Evolutionary conservation across 1,284 basidiomycete species (phyloP), one percentile per base, ranked within the genome.

Genomic region (Phellinidium pouzarii): DNA sequence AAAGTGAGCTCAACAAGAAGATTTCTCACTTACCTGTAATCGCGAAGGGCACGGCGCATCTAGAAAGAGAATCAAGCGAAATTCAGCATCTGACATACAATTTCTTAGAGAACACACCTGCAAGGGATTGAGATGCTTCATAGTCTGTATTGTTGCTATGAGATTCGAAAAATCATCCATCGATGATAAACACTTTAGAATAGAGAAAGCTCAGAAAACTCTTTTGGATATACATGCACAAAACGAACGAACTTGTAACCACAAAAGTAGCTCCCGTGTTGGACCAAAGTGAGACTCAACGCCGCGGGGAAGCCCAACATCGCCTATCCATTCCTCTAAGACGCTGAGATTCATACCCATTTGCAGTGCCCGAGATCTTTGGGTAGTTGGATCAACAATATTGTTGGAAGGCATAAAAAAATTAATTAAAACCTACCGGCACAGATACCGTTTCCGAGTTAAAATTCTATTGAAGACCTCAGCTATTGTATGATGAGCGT

Each of bases 381-480:
- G 44, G 27, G 40, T n/a, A n/a, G n/a, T n/a, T n/a, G 12, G 41
- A 17, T 29, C n/a, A 20, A 43, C 27, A 9, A 4, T 31, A 12
- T 41, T 22, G 27, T 8, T 31, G 14, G 25, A n/a, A n/a, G n/a
- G n/a, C 14, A 34, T 34, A 34, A 14, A 34, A 34, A 34, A 14
- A 8, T 34, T 34, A 34, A 8, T 8, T 3, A 7, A 8, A 34
- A 11, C 70, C 56, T 74, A 91, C 74, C 95, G 80, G 68, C 95
- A 98, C 0, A 98, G 71, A 65, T 93, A 95, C 65, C 94, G 95
- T 69, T 93, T 94, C 50, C 93, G 78, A 2, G 88, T 91, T 27
- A 97, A 71, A 36, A 97, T 79, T 27, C 94, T 85, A 68, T 99
- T 99, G 73, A 98, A 99, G 27, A 92, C 78, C 71, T 99, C 95